phyloP scores from a whole-genome alignment of 2,329 filamentous ascomycete genomes.

The Neofusicoccum laricinum region DNA sequence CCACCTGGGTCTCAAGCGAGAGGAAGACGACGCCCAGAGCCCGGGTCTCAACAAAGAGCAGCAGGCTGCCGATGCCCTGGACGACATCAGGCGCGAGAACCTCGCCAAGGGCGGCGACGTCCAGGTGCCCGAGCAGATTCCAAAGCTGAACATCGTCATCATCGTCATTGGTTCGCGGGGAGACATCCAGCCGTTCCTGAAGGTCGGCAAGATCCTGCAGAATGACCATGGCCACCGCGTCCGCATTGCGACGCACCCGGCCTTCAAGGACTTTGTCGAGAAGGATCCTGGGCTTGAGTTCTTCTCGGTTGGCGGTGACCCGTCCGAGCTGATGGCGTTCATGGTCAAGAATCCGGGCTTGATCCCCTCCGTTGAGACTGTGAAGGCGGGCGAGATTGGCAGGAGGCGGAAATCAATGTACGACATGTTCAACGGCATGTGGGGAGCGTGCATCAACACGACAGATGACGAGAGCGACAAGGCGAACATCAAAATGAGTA shows the following conservation, averaged over 20 bases:
- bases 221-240: conserved; percentile 71
- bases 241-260: conserved; percentile 74
- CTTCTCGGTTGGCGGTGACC: conserved; percentile 76
- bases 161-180: conserved; percentile 80
- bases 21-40: background rate
- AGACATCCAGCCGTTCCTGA: conserved; percentile 77
- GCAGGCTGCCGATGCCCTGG: background rate
- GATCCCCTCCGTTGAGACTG: conserved; percentile 69
- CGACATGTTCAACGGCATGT: conserved; percentile 81
- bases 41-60: background rate
- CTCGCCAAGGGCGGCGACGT: conserved; percentile 27
- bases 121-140: conserved; percentile 31
- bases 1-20: conserved; percentile 40
- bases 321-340: conserved; percentile 79
- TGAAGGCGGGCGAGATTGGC: conserved; percentile 71
- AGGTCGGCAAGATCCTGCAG: conserved; percentile 69
- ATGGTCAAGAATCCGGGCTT: conserved; percentile 83
- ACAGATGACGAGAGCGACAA: conserved; percentile 66
- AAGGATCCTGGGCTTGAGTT: conserved; percentile 72
- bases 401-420: conserved; percentile 67
- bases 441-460: conserved; percentile 72
- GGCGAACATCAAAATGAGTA: conserved; percentile 58
- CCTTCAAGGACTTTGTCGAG: conserved; percentile 73
- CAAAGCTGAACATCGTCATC: conserved; percentile 71
- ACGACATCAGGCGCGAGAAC: background rate